phyloP scores from a whole-genome alignment of 1,284 basidiomycete genomes.

The Thecaphora thlaspeos region DNA sequence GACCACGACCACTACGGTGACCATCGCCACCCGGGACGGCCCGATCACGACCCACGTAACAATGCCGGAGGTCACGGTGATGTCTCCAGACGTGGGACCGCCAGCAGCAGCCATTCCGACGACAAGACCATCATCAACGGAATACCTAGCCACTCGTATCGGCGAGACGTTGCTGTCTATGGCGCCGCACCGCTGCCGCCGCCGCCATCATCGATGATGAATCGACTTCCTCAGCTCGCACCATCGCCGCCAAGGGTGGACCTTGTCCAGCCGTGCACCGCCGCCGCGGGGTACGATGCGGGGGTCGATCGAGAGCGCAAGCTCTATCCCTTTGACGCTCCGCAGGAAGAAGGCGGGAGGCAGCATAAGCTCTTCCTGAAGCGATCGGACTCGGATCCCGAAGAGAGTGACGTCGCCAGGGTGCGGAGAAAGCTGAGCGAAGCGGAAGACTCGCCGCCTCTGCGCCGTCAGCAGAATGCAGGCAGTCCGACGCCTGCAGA shows the following conservation, averaged over 20 bases:
- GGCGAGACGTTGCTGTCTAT: neutral
- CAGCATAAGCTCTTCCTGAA: neutral
- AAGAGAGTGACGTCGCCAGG: neutral
- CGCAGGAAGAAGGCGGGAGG: no score
- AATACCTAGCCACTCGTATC: no score
- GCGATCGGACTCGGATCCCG: neutral
- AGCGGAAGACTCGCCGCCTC: no score
- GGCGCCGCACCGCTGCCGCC: neutral
- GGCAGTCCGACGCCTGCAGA: no score
- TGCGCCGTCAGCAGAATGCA: no score
- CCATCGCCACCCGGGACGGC: slow-evolving; percentile 16
- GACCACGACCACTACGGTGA: slow-evolving; percentile 27
- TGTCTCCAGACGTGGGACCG: no score
- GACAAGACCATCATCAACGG: no score
- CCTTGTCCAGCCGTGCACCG: neutral
- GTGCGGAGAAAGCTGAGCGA: no score
- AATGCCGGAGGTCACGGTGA: neutral
- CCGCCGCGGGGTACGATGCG: neutral
- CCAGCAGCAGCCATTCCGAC: no score
- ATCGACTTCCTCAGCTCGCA: no score
- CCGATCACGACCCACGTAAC: neutral
- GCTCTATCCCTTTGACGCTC: no score
- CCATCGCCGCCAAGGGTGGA: neutral
- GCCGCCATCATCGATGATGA: neutral
- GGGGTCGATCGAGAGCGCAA: neutral